Evolutionary conservation across 495 filamentous ascomycete genomes (phyloP).

Genomic region (Usnea hakonensis): DNA sequence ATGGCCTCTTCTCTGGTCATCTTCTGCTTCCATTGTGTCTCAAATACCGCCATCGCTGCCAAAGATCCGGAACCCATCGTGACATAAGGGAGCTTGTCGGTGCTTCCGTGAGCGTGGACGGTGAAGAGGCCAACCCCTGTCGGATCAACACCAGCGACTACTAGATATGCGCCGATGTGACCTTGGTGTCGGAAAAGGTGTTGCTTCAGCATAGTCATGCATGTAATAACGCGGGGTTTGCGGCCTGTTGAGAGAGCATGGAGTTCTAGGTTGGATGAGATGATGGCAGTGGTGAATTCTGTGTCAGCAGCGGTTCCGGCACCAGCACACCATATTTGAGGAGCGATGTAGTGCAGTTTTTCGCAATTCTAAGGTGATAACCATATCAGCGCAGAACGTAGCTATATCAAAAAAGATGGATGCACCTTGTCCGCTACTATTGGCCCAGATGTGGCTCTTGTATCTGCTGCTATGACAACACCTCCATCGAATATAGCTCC

Average conservation of each 20-base stretch:
- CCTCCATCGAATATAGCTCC: constrained; percentile 95
- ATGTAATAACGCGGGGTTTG: constrained; percentile 93
- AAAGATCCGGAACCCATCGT: constrained; percentile 97
- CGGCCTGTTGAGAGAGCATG: constrained; percentile 92
- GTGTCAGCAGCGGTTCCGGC: constrained; percentile 98
- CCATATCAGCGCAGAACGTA: neutral
- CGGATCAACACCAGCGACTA: constrained; percentile 94
- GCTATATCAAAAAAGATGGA: neutral
- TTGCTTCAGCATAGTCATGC: constrained; percentile 99
- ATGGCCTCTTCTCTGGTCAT: constrained; percentile 76
- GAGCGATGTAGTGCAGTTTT: constrained; percentile 97
- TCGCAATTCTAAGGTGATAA: constrained; percentile 72
- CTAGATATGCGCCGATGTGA: constrained; percentile 95
- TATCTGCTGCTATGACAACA: constrained; percentile 96
- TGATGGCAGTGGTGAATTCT: constrained; percentile 97
- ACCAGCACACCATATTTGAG: constrained; percentile 99
- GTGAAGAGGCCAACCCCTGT: constrained; percentile 96
- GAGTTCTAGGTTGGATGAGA: constrained; percentile 96
- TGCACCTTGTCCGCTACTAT: constrained; percentile 96
- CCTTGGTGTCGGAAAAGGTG: constrained; percentile 98
- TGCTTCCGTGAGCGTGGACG: constrained; percentile 96
- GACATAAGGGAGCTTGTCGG: constrained; percentile 98
- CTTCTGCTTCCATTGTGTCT: constrained; percentile 84
- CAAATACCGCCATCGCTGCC: constrained; percentile 97
- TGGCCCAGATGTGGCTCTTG: constrained; percentile 90